Evolutionary conservation across 2,329 filamentous ascomycete species (phyloP), one percentile per base, ranked within the genome.

Genomic region (Paraphaeosphaeria minitans): DNA sequence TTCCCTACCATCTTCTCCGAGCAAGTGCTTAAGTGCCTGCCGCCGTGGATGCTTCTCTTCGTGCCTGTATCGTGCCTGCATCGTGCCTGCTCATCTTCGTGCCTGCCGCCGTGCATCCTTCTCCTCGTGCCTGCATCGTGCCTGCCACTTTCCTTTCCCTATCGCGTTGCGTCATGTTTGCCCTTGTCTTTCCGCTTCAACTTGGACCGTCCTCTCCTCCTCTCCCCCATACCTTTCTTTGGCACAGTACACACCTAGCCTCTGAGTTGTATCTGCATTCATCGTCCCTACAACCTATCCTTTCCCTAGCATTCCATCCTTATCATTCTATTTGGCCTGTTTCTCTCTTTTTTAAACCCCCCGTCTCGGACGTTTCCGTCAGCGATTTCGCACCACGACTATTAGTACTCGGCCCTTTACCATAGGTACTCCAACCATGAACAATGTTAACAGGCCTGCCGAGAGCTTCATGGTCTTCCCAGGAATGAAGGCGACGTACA

Each of bases 391-490:
- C 31, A 59, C 43, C 57, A 21, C 55, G 21, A 57, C 53, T 62
- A 62, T 60, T 59, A 63, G 57, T 64, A 62, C 59, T 56, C 58
- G 57, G 47, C 46, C 50, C 56, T 58, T 50, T 48, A 45, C 58
- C 54, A 56, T 43, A n/a, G n/a, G n/a, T n/a, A 58, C 48, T 45
- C 60, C 61, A 58, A 55, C 51, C 55, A 81, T 80, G 76, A 79
- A 31, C 8, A 31, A 79, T 67, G 67, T 76, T 70, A 69, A 75
- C 61, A 61, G 60, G 42, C 75, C 72, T 13, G 58, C 77, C 39
- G 66, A 70, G 45, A 72, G 65, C 67, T 72, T 75, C 61, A 67
- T 78, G 59, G 71, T 73, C 48, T 63, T 80, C 43, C 75, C 78
- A 35, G 75, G 75, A 60, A 78, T 78, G 70, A 77, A 72, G 63